Base-by-base conservation (phyloP, 2,329 filamentous ascomycete genomes). In the Claviceps lovelessii region DNA sequence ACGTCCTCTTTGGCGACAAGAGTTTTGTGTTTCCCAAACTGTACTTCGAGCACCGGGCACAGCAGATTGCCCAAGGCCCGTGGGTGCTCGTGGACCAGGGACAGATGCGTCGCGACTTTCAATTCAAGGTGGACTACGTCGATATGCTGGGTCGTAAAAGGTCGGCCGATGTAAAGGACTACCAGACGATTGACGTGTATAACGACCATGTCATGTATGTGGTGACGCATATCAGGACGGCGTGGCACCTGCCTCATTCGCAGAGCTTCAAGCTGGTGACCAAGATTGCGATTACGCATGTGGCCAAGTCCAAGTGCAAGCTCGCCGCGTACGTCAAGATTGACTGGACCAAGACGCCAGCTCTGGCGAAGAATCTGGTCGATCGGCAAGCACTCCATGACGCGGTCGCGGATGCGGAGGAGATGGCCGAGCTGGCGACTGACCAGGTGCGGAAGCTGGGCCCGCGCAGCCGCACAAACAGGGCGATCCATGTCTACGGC, bases 1-100 rank as follows among this genome's bases (percentile, higher is more conserved):
- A 97, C 65, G 88, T 97, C 17, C 78, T 98, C 52, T 98, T 97
- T 68, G 93, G 93, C 42, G 93, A 98, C 69, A 95, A 91, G 71
- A 95, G 88, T 66, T 88, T 90, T 39, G 84, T 97, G 44, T 98
- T 96, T 71, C 89, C 93, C 62, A 83, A 91, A 63, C 76, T 97
- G 35, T 91, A 96, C 66, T 85, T 88, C 65, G 89, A 95, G 66
- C 80, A 87, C 52, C 79, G 84, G 62, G 88, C 87, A 15, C 80
- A 84, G 67, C 82, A 84, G 58, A 90, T 96, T 58, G 82, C 85
- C 2, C 90, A 96, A 69, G 86, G 88, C 0, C 88, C 91, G 0
- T 98, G 93, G 93, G 74, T 77, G 19, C 76, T 83, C 51, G 74
- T 80, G 4, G 86, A 90, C 56, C 77, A 84, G 45, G 83, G 82